Conservation (phyloP, 2,329 filamentous ascomycete species). For the Dactylella cylindrospora region DNA sequence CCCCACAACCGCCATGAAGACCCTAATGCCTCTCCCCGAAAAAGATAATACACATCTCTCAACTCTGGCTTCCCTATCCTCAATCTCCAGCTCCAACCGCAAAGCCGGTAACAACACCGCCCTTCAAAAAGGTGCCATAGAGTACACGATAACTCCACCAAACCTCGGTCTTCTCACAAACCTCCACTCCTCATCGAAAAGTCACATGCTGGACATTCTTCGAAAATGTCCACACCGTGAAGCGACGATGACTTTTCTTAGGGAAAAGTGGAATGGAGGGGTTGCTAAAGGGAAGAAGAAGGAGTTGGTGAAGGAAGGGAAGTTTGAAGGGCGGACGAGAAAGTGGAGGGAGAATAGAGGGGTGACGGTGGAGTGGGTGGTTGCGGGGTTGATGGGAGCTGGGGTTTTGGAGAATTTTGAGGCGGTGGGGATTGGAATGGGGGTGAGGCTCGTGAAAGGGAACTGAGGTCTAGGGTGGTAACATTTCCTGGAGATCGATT, state of each 20-base stretch:
- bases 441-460: conserved; percentile 22
- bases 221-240: conserved; percentile 28
- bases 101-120: background rate
- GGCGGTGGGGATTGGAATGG: conserved; percentile 13
- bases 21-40: conserved; percentile 3
- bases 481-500: no score
- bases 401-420: conserved; percentile 25
- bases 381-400: conserved; percentile 16
- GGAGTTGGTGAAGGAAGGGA: conserved; percentile 4
- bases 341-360: conserved; percentile 39
- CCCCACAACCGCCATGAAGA: conserved; percentile 23
- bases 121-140: conserved; percentile 1
- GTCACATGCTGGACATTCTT: conserved; percentile 26
- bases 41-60: conserved; percentile 37
- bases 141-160: conserved; percentile 38
- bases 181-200: conserved; percentile 13
- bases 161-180: conserved; percentile 31
- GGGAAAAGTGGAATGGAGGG: conserved; percentile 40
- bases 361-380: conserved; percentile 34
- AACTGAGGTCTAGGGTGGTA: conserved; percentile 1
- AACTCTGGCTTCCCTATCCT: conserved; percentile 27
- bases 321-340: conserved; percentile 41
- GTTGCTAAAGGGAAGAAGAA: conserved; percentile 37
- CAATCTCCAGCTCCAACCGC: conserved; percentile 15
- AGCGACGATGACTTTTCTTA: conserved; percentile 18